phyloP scores from a whole-genome alignment of 495 filamentous ascomycete genomes.

The Acidomyces sp. region DNA sequence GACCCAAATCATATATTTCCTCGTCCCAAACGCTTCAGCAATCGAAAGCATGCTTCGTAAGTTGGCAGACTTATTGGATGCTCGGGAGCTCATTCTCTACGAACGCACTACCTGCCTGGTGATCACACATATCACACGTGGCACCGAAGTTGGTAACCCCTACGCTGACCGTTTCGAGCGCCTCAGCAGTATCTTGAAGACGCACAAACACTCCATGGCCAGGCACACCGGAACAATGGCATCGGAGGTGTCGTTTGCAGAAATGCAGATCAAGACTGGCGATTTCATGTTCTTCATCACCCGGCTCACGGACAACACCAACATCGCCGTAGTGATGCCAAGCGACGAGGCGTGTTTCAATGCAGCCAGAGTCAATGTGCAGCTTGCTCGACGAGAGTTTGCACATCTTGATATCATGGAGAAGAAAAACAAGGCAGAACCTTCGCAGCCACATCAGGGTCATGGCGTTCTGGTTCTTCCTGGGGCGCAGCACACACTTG shows the following conservation, averaged over 20 bases:
- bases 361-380: constrained; percentile 74
- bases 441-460: not conserved
- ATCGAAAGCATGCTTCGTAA: constrained; percentile 72
- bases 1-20: constrained; percentile 90
- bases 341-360: constrained; percentile 81
- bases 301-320: constrained; percentile 91
- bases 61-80: constrained; percentile 70
- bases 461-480: not conserved
- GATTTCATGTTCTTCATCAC: constrained; percentile 84
- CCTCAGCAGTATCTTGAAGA: constrained; percentile 90
- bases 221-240: constrained; percentile 30
- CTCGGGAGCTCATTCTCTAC: constrained; percentile 88
- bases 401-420: constrained; percentile 32
- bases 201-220: constrained; percentile 76
- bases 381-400: constrained; percentile 72
- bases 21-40: constrained; percentile 82
- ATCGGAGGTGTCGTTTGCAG: constrained; percentile 43
- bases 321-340: constrained; percentile 79
- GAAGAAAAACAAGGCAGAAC: constrained; percentile 14
- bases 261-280: constrained; percentile 53
- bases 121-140: constrained; percentile 69
- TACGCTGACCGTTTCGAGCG: constrained; percentile 87
- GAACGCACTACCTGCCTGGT: constrained; percentile 93
- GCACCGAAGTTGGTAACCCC: constrained; percentile 63
- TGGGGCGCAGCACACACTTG: not conserved